Conservation (phyloP, 306 rosid genomes). For the Pachyrhizus erosus region DNA sequence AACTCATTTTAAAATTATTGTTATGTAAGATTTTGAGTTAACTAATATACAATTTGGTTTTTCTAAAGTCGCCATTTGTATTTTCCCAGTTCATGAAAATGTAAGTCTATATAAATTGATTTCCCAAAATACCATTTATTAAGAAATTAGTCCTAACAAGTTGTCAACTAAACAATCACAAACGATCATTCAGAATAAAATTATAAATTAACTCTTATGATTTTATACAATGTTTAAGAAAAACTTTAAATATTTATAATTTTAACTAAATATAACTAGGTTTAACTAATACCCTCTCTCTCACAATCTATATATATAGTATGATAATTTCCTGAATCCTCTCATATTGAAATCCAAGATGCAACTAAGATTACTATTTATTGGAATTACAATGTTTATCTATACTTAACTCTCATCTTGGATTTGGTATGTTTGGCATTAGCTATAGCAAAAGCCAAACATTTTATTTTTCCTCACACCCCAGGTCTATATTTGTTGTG, state of each 20-base stretch:
- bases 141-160: background rate
- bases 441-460: background rate
- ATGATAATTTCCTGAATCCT: background rate
- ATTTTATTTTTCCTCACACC: background rate
- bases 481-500: conserved; percentile 1
- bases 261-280: background rate
- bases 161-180: background rate
- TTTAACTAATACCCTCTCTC: background rate
- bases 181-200: background rate
- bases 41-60: background rate
- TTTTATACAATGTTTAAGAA: background rate
- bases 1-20: too few relatives aligned
- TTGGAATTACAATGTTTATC: conserved; percentile 18
- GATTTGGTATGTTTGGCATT: background rate
- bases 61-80: background rate
- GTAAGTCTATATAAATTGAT: background rate
- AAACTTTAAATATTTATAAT: background rate
- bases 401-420: background rate
- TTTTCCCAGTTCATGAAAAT: background rate
- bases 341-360: conserved; percentile 12
- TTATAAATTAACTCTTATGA: background rate
- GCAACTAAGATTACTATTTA: conserved; percentile 11
- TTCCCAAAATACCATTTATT: background rate
- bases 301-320: background rate
- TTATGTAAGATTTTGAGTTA: too few relatives aligned